A percentile compares a stretch with the other conserved stretches of the same genome.
These are phyloP conservation scores for Uronychia binucleata DNA, from an alignment of 73 alveolate species.

Conservation along the genomic window DNA sequence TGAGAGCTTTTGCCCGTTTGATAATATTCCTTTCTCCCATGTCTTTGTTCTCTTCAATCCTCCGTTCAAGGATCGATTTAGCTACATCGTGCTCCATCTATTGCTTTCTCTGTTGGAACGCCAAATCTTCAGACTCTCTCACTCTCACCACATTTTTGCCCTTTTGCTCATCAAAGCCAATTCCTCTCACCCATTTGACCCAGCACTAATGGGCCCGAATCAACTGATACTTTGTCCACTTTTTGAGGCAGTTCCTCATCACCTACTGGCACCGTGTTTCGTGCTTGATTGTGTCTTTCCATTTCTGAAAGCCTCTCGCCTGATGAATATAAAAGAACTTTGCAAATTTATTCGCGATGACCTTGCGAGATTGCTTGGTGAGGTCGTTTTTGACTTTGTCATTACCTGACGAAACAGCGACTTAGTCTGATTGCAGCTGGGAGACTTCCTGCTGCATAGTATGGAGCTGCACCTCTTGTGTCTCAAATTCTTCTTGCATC, in stretches of 20 bases:
- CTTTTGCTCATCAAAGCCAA: neutral
- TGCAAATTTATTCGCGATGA: constrained; percentile 33
- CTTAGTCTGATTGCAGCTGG: neutral
- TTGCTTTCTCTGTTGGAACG: neutral
- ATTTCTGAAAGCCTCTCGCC: constrained; percentile 43
- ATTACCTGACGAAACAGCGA: neutral
- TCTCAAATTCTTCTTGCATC: neutral
- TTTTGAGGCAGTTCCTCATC: constrained; percentile 11
- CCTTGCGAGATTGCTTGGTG: constrained; percentile 14
- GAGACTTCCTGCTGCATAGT: constrained; percentile 22
- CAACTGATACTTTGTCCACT: constrained; percentile 19
- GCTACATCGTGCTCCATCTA: neutral
- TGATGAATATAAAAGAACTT: constrained; percentile 21
- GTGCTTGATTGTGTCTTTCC: constrained; percentile 23
- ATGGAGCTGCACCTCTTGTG: constrained; percentile 7
- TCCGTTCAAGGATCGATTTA: constrained; percentile 5
- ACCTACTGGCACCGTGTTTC: constrained; percentile 7
- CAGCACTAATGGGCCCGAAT: neutral
- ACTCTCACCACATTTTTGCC: neutral
- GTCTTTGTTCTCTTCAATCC: constrained; percentile 11
- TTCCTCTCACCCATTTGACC: neutral
- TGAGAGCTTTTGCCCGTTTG: too few species aligned
- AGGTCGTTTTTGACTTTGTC: neutral
- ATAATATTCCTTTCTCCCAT: too few species aligned
- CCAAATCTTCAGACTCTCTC: neutral